Base-by-base conservation (phyloP, 2,329 filamentous ascomycete genomes). In the Penicillium brevicompactum region DNA sequence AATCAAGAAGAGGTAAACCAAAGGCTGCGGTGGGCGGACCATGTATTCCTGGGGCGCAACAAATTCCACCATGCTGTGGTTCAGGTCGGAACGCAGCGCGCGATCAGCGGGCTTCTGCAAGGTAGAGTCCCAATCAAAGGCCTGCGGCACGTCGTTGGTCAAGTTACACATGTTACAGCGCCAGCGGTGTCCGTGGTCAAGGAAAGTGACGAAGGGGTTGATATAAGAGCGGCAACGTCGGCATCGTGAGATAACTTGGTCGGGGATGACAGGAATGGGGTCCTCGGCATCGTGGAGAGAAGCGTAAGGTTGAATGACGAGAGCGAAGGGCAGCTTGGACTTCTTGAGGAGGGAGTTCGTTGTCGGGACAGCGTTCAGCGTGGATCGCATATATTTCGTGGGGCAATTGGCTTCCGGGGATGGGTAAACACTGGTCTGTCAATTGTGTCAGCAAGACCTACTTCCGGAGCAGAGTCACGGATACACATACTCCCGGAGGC, bases 91-190 rank as follows among this genome's bases (percentile, higher is more conserved):
- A 66, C 94, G 84, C 73, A 95, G 88, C 89, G 94, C 96, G 70
- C 94, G 83, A 73, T 99, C 93, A 48, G 95, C 88, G 49, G 87
- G 89, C 80, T 96, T 92, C 76, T 97, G 93, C 51, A 92, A 83
- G 43, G 91, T 88, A 32, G 91, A 88, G 76, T 99, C 94, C 94
- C 94, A 99, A 73, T 99, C 94, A 64, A 99, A 99, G 37, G 92
- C 92, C 76, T 99, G 94, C n/a, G 94, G 94, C 38, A 97, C 93
- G 67, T 99, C 94, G 73, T 99, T 99, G 65, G 92, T 97, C 62
- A 99, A 82, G 75, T 96, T 97, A 76, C 94, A 99, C 92, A 99
- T 97, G 78, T 99, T 99, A 80, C 94, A 99, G 70, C 93, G 88
- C 94, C 94, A 99, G 70, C 94, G 86, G 77, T 99, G 94, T 45